Percentiles rank a stretch among this genome's conserved stretches.
phyloP scores from a whole-genome alignment of 2,329 filamentous ascomycete genomes.

The Verruconis gallopava region DNA sequence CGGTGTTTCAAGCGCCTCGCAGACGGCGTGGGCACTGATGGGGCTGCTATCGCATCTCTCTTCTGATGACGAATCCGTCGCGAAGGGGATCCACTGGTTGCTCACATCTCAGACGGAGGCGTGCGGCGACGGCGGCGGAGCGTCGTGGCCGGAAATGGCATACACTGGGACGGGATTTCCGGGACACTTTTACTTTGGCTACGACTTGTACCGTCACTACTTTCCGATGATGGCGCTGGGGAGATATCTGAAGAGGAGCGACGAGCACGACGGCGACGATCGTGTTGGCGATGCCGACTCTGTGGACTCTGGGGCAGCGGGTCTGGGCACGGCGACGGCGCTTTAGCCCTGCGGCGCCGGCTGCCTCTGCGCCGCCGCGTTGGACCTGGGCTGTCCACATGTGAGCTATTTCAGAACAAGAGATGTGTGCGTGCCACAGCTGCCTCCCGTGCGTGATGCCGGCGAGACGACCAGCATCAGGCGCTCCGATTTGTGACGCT shows the following conservation, averaged over 20 bases:
- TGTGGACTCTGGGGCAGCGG: not conserved
- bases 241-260: not conserved
- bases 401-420: too few relatives aligned
- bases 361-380: too few relatives aligned
- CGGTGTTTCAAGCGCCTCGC: slow-evolving; percentile 1
- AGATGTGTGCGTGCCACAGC: too few relatives aligned
- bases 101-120: not conserved
- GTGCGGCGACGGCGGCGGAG: not conserved
- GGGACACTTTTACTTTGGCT: slow-evolving; percentile 1
- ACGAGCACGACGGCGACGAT: too few relatives aligned
- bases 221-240: not conserved
- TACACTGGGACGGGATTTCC: slow-evolving; percentile 4
- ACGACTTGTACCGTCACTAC: not conserved
- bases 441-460: too few relatives aligned
- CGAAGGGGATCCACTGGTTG: not conserved
- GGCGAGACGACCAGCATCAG: too few relatives aligned
- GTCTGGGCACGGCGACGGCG: too few relatives aligned
- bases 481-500: too few relatives aligned
- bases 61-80: not conserved
- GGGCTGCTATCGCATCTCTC: not conserved
- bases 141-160: not conserved
- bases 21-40: slow-evolving; percentile 6
- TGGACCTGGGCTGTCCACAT: too few relatives aligned
- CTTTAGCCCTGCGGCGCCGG: too few relatives aligned
- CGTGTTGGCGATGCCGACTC: not conserved